A percentile compares a stretch with the other conserved stretches of the same genome.
These are phyloP conservation scores for Tilletia horrida DNA, from an alignment of 1,284 basidiomycete species.

Conservation along the genomic window DNA sequence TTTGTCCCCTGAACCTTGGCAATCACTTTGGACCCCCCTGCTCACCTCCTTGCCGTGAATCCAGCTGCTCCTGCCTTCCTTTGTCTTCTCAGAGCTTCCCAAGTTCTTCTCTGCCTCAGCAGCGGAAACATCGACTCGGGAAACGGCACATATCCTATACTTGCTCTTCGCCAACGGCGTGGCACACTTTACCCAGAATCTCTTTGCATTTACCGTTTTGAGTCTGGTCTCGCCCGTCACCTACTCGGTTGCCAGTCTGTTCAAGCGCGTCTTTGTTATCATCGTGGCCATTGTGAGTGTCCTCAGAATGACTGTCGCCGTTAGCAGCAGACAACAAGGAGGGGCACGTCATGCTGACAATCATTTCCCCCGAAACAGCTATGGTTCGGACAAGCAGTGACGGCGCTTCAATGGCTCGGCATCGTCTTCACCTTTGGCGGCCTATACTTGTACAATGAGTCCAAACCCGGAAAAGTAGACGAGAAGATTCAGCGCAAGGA, in stretches of 20 bases:
- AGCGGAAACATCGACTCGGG: conserved; percentile 14
- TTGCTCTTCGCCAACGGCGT: conserved; percentile 81
- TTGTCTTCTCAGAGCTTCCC: conserved; percentile 41
- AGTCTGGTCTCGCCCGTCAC: conserved; percentile 95
- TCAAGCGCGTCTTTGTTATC: conserved; percentile 97
- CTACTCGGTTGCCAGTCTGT: conserved; percentile 93
- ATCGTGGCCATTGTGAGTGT: conserved; percentile 78
- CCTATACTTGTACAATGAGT: conserved; percentile 91
- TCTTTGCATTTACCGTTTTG: conserved; percentile 93
- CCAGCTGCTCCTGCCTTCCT: conserved; percentile 48
- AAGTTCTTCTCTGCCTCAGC: conserved; percentile 12
- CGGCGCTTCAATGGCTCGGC: conserved; percentile 74
- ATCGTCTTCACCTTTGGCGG: conserved; percentile 86
- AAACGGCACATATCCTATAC: conserved; percentile 60
- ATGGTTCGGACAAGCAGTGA: conserved; percentile 89
- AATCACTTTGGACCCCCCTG: conserved; percentile 43
- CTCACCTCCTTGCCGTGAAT: conserved; percentile 40
- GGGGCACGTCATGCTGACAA: too few relatives aligned
- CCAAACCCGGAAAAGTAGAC: conserved; percentile 81
- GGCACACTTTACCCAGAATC: conserved; percentile 93
- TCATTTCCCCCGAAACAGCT: conserved; percentile 60
- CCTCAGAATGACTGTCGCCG: background rate
- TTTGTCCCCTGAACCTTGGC: conserved; percentile 52
- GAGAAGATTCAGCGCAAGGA: conserved; percentile 33
- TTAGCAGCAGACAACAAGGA: too few relatives aligned